Conservation (phyloP, 495 filamentous ascomycete species). For the Neurospora sp. region DNA sequence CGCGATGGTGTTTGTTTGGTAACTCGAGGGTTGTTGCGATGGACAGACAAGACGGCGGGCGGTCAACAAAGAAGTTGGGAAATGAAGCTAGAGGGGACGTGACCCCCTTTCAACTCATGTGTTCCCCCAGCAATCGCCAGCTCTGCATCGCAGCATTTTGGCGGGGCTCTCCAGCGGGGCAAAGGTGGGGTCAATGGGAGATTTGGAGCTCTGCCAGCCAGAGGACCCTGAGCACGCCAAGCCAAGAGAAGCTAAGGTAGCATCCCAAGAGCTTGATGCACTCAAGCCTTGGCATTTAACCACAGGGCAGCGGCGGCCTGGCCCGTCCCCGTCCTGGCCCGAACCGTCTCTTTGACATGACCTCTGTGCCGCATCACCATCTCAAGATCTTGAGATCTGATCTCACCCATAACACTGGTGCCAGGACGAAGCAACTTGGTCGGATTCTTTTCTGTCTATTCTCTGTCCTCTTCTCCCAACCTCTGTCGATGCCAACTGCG, state of each 20-base stretch:
- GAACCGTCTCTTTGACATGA: background rate
- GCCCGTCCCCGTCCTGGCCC: background rate
- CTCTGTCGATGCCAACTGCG: too few species aligned
- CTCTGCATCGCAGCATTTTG: background rate
- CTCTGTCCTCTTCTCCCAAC: too few species aligned
- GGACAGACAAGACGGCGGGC: background rate
- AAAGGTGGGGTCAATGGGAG: background rate
- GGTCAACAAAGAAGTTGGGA: background rate
- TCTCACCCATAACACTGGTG: background rate
- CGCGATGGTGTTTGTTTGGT: background rate
- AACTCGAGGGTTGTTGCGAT: background rate
- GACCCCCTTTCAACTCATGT: background rate
- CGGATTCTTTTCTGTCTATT: background rate
- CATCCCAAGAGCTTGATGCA: too few species aligned
- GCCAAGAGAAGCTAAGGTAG: background rate
- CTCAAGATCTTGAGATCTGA: background rate
- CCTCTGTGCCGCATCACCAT: background rate
- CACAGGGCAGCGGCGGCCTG: background rate
- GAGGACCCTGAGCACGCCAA: background rate
- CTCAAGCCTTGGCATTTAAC: background rate
- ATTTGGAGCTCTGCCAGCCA: background rate
- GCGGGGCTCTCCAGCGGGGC: background rate
- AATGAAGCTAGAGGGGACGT: background rate
- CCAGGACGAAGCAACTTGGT: background rate
- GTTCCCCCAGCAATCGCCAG: background rate